phyloP scores from a whole-genome alignment of 2,329 filamentous ascomycete species.

The Phoma herbarum region DNA sequence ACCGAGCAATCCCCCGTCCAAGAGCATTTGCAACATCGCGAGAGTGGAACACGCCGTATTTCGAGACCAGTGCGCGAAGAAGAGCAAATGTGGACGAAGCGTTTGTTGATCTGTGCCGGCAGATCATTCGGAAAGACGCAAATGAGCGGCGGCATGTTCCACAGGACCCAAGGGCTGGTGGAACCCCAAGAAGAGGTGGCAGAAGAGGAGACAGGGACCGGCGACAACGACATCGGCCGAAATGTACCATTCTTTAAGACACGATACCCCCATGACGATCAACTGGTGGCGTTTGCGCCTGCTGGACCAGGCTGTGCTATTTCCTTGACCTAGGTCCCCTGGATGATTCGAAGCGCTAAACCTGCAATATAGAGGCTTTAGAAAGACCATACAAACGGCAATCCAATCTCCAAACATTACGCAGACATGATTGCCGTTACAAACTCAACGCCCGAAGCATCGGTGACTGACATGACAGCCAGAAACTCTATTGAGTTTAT shows the following conservation, averaged over 20 bases:
- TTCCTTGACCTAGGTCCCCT: constrained; percentile 6
- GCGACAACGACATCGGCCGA: constrained; percentile 31
- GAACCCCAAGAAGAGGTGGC: constrained; percentile 13
- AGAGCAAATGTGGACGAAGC: constrained; percentile 90
- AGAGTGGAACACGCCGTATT: constrained; percentile 87
- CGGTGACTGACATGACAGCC: constrained; percentile 4
- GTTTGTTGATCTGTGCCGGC: constrained; percentile 83
- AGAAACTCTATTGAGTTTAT: constrained; percentile 12
- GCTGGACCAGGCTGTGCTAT: constrained; percentile 34
- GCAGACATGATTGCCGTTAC: background rate
- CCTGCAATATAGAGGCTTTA: constrained; percentile 32
- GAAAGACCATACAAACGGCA: constrained; percentile 31
- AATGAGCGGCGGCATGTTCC: constrained; percentile 42
- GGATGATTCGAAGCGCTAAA: constrained; percentile 9
- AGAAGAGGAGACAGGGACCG: constrained; percentile 18
- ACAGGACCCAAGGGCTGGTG: constrained; percentile 22
- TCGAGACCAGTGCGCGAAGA: constrained; percentile 85
- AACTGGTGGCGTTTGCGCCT: constrained; percentile 29
- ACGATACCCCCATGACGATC: constrained; percentile 34
- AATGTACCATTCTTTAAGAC: constrained; percentile 42
- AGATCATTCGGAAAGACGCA: constrained; percentile 80
- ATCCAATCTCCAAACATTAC: constrained; percentile 22
- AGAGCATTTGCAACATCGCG: constrained; percentile 87
- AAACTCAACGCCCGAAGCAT: background rate
- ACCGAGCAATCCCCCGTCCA: constrained; percentile 78